Base-by-base conservation (phyloP, 2,329 filamentous ascomycete genomes). In the Plectosphaerella plurivora region DNA sequence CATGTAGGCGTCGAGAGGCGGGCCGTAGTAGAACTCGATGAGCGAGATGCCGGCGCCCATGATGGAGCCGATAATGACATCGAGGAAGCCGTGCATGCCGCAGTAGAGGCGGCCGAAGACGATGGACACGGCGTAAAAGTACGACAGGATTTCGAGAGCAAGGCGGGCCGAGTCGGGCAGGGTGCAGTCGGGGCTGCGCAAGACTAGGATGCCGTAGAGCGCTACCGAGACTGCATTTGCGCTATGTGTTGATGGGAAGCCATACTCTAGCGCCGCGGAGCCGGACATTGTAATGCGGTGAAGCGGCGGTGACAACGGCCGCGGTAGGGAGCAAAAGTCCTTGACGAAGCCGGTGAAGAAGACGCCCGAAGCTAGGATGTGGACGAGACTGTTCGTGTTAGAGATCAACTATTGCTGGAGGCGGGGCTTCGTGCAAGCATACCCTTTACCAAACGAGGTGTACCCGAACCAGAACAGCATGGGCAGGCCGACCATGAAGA, bases 221-320 rank as follows among this genome's bases (percentile, higher is more conserved):
- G 91, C 90, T 15, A 97, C 93, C 0, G 93, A 97, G 7, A 97
- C 89, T 2, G 94, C 94, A 68, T 99, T 99, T 47, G 94, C 94
- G 14, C 92, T 96, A 68, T 99, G 94, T 0, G 94, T 97, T 9
- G 92, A 97, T 0, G 94, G 94, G 61, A 97, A 97, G 18, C 94
- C 94, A 66, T 99, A 99, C 66, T 99, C 94, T 51, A 99, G 81
- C 10, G 93, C 91, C 4, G 90, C 92, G 5, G 91, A 96, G 4
- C 92, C 92, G 49, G 93, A 97, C 92, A 97, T 97, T 59, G 92
- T 97, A 67, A 99, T 97, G 50, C 94, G 85, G 54, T 95, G 86
- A 15, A 99, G 78, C 1, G 94, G 94, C 18, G 94, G 94, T 4
- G 92, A 97, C 20, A 97, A 75, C 2, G 94, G 94, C 25, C 94